These are phyloP conservation scores for Boechera stricta DNA, from an alignment of 345 rosid genomes.

Conservation along the genomic window DNA sequence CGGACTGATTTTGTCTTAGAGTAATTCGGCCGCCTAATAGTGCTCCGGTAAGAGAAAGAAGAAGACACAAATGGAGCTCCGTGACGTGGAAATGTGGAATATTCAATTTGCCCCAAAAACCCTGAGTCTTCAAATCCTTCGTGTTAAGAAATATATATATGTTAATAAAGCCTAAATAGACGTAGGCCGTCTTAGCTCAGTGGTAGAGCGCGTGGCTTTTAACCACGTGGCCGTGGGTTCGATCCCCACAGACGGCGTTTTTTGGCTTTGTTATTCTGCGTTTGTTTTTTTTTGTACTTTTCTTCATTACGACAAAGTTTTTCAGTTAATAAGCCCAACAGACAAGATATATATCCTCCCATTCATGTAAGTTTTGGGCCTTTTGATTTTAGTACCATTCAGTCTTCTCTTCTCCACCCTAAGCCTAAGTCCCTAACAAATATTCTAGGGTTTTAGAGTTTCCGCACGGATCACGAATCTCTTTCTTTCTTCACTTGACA, in stretches of 20 bases:
- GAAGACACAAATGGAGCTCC: not conserved
- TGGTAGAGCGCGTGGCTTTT: slow-evolving; percentile 88
- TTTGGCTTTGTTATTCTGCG: too few species aligned
- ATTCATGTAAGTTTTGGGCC: slow-evolving; percentile 32
- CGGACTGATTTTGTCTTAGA: not conserved
- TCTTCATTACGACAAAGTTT: too few species aligned
- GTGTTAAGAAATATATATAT: too few species aligned
- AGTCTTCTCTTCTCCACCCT: slow-evolving; percentile 2
- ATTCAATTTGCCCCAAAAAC: not conserved
- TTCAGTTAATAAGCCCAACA: not conserved
- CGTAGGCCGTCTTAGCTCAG: slow-evolving; percentile 78
- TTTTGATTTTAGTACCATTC: not conserved
- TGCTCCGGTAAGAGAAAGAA: slow-evolving; percentile 27
- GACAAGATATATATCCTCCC: not conserved
- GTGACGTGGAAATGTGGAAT: not conserved
- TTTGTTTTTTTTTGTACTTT: too few species aligned
- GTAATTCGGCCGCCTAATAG: not conserved
- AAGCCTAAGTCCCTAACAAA: not conserved
- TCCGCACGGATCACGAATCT: slow-evolving; percentile 27
- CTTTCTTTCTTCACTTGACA: slow-evolving; percentile 1
- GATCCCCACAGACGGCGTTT: slow-evolving; percentile 77
- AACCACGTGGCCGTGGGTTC: slow-evolving; percentile 88
- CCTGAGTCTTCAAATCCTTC: not conserved
- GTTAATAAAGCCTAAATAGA: accelerated
- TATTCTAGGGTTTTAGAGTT: slow-evolving; percentile 42